Evolutionary conservation across 371 early-diverging fungal genomes (phyloP), one percentile per base, ranked within the genome.

Genomic region (Lichtheimia ornata): DNA sequence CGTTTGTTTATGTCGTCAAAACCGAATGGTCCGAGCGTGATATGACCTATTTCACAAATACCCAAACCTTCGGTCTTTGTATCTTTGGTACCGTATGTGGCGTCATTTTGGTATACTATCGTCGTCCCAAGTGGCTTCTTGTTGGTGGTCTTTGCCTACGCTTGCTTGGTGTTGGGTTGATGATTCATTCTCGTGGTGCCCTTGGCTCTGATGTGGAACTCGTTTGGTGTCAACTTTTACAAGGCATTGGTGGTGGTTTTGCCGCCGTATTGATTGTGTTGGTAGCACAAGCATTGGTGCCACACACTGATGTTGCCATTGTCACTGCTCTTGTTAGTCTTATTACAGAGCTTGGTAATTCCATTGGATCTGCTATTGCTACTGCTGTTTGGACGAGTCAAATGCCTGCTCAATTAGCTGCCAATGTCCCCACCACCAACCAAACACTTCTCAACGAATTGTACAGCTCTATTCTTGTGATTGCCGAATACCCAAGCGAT

Each of bases 351-450:
- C 64, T 81, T 28, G 79, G 75, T 24, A 62, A 65, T 7, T 67
- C 75, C 25, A 64, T 81, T 12, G 82, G 82, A 2, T 54, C 67
- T 40, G 73, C 82, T 4, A 65, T 81, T 45, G 73, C 77, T 25
- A 74, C 77, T n/a, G 76, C 79, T 56, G 57, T 81, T 27, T 81
- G 82, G 82, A 77, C 73, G 7, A 70, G 69, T 22, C 69, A 73
- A 13, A 62, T 81, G 61, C 82, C 82, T 11, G 59, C 22, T 7
- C 55, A 71, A n/a, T 59, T 81, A 17, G 59, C 65, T 5, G 58
- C 51, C 14, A 59, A 74, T 55, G 68, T 81, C 15, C 77, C 82
- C 7, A 68, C 73, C 12, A 61, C 72, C n/a, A 76, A 81, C 24
- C 69, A 69, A 20, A 68, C 70, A 43, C 15, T 22, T 24, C 50